These are phyloP conservation scores for Aspergillaceae sp. DNA, from an alignment of 2,329 filamentous ascomycete species.

Conservation along the genomic window DNA sequence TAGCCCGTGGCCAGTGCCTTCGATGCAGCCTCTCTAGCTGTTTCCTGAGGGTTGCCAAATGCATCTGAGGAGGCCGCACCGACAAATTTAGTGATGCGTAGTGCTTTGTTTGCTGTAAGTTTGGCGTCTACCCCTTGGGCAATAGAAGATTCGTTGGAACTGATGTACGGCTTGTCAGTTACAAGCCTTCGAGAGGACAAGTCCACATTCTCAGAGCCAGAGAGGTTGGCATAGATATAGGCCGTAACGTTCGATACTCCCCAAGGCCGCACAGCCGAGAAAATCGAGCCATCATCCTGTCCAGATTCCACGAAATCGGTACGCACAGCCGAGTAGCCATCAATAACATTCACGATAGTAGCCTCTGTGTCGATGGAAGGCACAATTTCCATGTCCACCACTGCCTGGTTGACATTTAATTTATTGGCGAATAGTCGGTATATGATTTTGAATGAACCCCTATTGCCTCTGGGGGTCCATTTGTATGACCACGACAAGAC, in stretches of 20 bases:
- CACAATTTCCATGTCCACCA: conserved; percentile 52
- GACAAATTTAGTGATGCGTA: conserved; percentile 57
- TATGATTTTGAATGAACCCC: conserved; percentile 48
- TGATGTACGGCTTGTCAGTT: conserved; percentile 41
- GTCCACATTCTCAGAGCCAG: conserved; percentile 32
- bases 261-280: conserved; percentile 54
- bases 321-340: conserved; percentile 60
- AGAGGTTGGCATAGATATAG: conserved; percentile 44
- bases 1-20: conserved; percentile 48
- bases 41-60: conserved; percentile 48
- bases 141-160: conserved; percentile 54
- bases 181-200: conserved; percentile 37
- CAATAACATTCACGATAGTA: conserved; percentile 57
- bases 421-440: conserved; percentile 61
- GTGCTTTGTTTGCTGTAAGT: conserved; percentile 45
- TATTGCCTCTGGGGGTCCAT: conserved; percentile 50
- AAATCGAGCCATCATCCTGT: conserved; percentile 50
- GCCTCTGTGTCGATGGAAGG: conserved; percentile 46
- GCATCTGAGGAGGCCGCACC: conserved; percentile 62
- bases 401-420: conserved; percentile 52
- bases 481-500: conserved; percentile 56
- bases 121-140: conserved; percentile 51
- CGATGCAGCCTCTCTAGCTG: conserved; percentile 49
- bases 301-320: conserved; percentile 52
- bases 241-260: conserved; percentile 57